phyloP scores from a whole-genome alignment of 179 eudicot species.

The Monotropa hypopitys region DNA sequence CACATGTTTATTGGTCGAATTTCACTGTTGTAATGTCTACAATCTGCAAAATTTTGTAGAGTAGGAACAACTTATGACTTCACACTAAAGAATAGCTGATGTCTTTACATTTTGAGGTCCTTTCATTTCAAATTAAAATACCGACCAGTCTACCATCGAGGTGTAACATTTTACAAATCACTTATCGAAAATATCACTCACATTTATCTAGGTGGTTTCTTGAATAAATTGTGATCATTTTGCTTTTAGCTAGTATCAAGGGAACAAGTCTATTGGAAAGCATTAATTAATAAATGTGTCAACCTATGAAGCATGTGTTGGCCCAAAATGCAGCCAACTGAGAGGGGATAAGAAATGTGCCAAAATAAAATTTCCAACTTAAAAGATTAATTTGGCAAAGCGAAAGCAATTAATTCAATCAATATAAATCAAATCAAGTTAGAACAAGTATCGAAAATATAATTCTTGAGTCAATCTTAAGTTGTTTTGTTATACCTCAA shows the following conservation, averaged over 20 bases:
- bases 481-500: no score
- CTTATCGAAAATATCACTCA: not conserved
- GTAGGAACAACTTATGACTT: not conserved
- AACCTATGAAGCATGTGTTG: not conserved
- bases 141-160: no score
- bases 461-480: no score
- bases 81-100: not conserved
- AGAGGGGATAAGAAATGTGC: no score
- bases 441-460: no score
- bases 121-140: not conserved
- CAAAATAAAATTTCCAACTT: no score
- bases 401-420: no score
- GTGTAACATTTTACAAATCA: not conserved
- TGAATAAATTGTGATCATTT: not conserved
- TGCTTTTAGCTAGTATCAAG: not conserved
- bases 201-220: not conserved
- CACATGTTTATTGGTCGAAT: not conserved
- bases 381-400: no score
- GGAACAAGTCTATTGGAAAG: not conserved
- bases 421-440: no score
- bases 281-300: not conserved
- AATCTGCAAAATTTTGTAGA: not conserved
- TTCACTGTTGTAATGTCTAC: not conserved
- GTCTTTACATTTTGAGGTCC: not conserved
- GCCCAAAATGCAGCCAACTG: no score